Evolutionary conservation across 2,329 filamentous ascomycete genomes (phyloP).

Genomic region (Paramyrothecium sp.): DNA sequence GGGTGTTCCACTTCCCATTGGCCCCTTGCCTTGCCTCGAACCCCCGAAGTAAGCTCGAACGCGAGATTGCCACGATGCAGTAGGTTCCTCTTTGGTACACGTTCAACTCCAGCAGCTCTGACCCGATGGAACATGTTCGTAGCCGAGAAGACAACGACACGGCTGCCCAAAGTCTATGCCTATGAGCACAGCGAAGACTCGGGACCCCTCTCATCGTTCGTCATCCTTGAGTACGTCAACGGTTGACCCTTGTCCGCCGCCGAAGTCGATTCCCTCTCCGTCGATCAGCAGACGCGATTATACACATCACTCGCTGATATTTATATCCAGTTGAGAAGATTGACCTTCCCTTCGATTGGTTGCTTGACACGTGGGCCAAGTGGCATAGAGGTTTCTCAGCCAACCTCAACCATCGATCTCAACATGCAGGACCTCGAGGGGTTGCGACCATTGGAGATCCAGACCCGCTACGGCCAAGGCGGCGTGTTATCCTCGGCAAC

Average conservation of each 20-base stretch:
- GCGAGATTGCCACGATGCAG: constrained; percentile 17
- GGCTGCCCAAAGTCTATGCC: constrained; percentile 10
- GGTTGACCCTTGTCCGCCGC: constrained; percentile 6
- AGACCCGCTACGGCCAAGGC: constrained; percentile 5
- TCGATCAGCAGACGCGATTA: constrained; percentile 1
- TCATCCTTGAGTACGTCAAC: constrained; percentile 16
- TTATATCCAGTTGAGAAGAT: constrained; percentile 10
- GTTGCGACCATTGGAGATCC: constrained; percentile 14
- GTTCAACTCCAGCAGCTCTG: neutral
- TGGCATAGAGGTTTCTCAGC: constrained; percentile 7
- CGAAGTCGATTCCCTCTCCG: neutral
- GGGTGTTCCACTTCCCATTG: constrained; percentile 14
- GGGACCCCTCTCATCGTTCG: constrained; percentile 8
- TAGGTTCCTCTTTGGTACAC: constrained; percentile 1
- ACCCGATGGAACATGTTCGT: constrained; percentile 9
- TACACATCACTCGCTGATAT: constrained; percentile 8
- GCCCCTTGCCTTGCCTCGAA: constrained; percentile 5
- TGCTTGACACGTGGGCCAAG: constrained; percentile 3
- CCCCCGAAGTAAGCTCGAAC: constrained; percentile 8
- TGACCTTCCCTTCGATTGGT: constrained; percentile 14
- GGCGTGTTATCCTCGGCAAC: constrained; percentile 14
- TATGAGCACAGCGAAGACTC: constrained; percentile 2
- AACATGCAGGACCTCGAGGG: constrained; percentile 23
- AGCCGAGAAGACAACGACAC: constrained; percentile 9
- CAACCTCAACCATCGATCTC: constrained; percentile 13